These are phyloP conservation scores for Microdochium nivale DNA, from an alignment of 2,329 filamentous ascomycete genomes.

Conservation along the genomic window DNA sequence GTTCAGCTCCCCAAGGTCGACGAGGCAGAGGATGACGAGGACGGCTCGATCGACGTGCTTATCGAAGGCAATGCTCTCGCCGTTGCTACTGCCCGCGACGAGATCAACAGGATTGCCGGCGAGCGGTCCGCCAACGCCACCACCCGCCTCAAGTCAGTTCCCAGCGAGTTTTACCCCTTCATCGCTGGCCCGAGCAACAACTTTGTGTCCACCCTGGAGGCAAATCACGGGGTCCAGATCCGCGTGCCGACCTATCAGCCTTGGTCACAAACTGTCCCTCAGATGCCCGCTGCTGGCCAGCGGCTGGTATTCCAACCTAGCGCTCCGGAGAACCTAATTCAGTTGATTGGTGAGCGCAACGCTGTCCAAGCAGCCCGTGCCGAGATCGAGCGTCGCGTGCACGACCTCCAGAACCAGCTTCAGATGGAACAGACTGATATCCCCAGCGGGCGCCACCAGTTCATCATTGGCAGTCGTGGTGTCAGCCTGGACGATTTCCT, in stretches of 20 bases:
- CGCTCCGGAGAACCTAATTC: constrained; percentile 66
- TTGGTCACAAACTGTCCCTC: constrained; percentile 62
- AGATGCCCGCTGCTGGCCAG: constrained; percentile 51
- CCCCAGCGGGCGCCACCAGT: constrained; percentile 82
- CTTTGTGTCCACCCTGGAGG: constrained; percentile 58
- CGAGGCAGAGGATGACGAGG: constrained; percentile 42
- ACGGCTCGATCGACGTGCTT: constrained; percentile 70
- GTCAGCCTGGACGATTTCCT: constrained; percentile 80
- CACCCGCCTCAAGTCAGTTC: constrained; percentile 73
- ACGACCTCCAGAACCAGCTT: constrained; percentile 67
- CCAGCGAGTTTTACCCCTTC: constrained; percentile 92
- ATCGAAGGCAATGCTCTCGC: constrained; percentile 90
- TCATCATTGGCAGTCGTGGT: constrained; percentile 82
- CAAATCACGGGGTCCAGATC: constrained; percentile 68
- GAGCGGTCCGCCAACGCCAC: constrained; percentile 78
- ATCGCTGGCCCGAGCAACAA: constrained; percentile 73
- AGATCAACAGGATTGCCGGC: constrained; percentile 80
- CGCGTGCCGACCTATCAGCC: constrained; percentile 76
- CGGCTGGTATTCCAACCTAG: constrained; percentile 64
- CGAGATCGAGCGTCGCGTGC: constrained; percentile 70
- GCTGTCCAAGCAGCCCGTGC: constrained; percentile 74
- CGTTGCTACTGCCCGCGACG: constrained; percentile 71
- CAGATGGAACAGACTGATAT: constrained; percentile 73
- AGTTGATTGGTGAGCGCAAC: constrained; percentile 75
- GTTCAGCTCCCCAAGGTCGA: constrained; percentile 85